These are phyloP conservation scores for Oryza officinalis DNA, from an alignment of 176 grass and related monocot species.

Conservation along the genomic window DNA sequence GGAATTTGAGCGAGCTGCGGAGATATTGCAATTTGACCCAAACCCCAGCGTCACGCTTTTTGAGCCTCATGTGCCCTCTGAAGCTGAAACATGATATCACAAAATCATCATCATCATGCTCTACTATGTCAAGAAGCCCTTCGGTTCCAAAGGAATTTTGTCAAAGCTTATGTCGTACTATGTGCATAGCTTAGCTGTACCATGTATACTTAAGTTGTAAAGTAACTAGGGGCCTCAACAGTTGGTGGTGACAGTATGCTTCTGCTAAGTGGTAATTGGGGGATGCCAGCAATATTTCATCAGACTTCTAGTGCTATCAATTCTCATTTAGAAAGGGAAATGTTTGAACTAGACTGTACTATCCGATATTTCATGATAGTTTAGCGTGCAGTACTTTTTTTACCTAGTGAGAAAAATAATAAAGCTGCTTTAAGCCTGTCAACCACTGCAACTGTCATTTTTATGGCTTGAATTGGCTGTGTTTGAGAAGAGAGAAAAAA, in stretches of 20 bases:
- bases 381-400: background rate
- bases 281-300: background rate
- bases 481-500: no score
- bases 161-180: background rate
- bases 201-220: constrained; percentile 38
- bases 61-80: constrained; percentile 57
- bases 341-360: background rate
- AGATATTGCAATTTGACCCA: constrained; percentile 75
- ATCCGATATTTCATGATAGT: background rate
- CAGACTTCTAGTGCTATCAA: background rate
- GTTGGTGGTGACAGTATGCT: background rate
- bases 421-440: background rate
- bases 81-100: constrained; percentile 21
- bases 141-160: background rate
- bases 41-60: constrained; percentile 70
- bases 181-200: constrained; percentile 54
- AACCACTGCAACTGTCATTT: background rate
- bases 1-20: constrained; percentile 92
- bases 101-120: background rate
- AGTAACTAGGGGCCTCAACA: constrained; percentile 8
- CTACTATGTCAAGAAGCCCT: background rate
- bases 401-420: background rate
- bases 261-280: constrained; percentile 2
- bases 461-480: background rate
- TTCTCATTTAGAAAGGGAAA: background rate